These are phyloP conservation scores for Apiotrichum laibachii DNA, from an alignment of 1,284 basidiomycete genomes.

Conservation along the genomic window DNA sequence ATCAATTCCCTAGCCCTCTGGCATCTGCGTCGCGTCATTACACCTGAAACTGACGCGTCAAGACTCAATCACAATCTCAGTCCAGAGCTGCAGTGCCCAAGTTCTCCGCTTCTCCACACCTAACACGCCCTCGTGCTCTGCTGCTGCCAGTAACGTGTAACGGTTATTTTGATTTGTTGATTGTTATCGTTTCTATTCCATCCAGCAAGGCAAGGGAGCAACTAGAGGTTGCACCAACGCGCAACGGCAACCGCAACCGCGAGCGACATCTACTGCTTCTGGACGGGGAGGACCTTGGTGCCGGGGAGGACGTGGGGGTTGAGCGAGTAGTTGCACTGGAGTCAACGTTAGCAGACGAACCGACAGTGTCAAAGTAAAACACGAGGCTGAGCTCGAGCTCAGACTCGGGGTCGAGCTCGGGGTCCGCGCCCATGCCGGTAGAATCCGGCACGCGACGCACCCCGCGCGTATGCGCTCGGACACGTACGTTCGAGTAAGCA, in stretches of 20 bases:
- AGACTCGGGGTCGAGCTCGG: background rate
- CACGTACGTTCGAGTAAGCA: slow-evolving; percentile 64
- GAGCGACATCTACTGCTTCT: slow-evolving; percentile 15
- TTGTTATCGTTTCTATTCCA: background rate
- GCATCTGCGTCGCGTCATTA: background rate
- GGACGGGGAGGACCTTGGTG: slow-evolving; percentile 66
- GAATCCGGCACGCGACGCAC: background rate
- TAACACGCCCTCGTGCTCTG: background rate
- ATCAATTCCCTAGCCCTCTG: slow-evolving; percentile 2
- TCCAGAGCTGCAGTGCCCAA: too few species aligned
- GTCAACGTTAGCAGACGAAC: background rate
- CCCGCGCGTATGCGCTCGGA: background rate
- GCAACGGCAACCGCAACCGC: too few species aligned
- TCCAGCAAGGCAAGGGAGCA: too few species aligned
- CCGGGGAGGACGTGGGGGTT: slow-evolving; percentile 90
- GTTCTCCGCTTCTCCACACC: too few species aligned
- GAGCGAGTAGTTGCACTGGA: slow-evolving; percentile 88
- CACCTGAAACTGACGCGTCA: background rate
- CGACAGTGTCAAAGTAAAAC: too few species aligned
- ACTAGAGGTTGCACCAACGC: too few species aligned
- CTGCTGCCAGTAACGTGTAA: background rate
- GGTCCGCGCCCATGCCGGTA: background rate
- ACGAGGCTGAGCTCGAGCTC: background rate
- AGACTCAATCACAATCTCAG: background rate
- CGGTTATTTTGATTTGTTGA: background rate